Base-by-base conservation (phyloP, 1,284 basidiomycete genomes). In the Neonothopanus nambi region DNA sequence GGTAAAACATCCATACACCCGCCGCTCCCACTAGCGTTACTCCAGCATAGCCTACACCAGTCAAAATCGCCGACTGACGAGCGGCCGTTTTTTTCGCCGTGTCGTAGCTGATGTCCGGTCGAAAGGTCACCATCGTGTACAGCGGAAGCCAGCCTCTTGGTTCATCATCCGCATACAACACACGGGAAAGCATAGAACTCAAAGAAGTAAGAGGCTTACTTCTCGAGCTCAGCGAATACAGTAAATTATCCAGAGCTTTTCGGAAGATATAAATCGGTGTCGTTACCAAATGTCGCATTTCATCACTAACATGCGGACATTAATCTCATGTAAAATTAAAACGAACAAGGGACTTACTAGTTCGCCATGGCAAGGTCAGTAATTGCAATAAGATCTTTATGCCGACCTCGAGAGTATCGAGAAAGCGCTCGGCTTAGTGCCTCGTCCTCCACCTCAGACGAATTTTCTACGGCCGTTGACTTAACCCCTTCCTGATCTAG, bases 71-170 rank as follows among this genome's bases (percentile, higher is more conserved):
- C 20, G 77, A 70, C 70, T 95, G 93, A 61, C 76, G 72, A 59
- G 69, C 72, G 50, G 83, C 84, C 66, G 82, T 85, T 61, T 71
- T 77, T 64, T 79, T 78, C 40, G 83, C 91, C 36, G 80, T 82
- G 55, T 87, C 85, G 68, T 98, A 98, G 64, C 87, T 89, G 59
- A 98, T 83, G 69, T 98, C 95, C 41, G 93, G 92, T 37, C 94
- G 82, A 76, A 99, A 99, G 36, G 96, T 98, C 59, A 97, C 91
- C 94, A 98, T 96, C 30, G 91, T 91, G 70, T 99, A 99, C 50
- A 97, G 78, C 48, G 93, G 91, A 54, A 93, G 80, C 96, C 96
- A 99, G 33, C 90, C 91, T 54, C 70, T 69, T 36, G 87, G 83
- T 51, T 75, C 68, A 48, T 68, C 65, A 55, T 80, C 65, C 43